These are phyloP conservation scores for Marvania coccoides DNA, from an alignment of 139 green algal species.

Conservation along the genomic window DNA sequence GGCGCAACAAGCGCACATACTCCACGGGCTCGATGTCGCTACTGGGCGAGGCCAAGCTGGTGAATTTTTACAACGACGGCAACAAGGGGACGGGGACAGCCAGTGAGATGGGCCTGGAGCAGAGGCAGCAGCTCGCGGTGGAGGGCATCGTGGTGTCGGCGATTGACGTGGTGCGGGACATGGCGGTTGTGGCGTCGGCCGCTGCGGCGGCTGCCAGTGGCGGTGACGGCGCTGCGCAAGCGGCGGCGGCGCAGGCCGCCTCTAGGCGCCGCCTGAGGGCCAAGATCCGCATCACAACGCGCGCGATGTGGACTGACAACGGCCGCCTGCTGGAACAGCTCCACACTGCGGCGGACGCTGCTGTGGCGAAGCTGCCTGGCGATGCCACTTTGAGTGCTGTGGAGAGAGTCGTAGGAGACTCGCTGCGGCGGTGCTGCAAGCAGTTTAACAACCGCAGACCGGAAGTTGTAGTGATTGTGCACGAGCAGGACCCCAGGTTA, in stretches of 20 bases:
- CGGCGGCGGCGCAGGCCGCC: neutral
- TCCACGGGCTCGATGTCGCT: slow-evolving; percentile 52
- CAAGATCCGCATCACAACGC: slow-evolving; percentile 68
- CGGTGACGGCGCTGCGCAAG: neutral
- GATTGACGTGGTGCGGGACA: slow-evolving; percentile 61
- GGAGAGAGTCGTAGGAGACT: slow-evolving; percentile 62
- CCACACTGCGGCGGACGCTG: slow-evolving; percentile 30
- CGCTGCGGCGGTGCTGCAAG: slow-evolving; percentile 43
- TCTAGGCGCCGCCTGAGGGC: slow-evolving; percentile 19
- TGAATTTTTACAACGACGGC: slow-evolving; percentile 92
- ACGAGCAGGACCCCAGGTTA: slow-evolving; percentile 36
- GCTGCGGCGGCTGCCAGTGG: neutral
- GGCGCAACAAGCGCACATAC: slow-evolving; percentile 59
- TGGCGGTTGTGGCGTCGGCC: neutral
- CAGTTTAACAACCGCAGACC: slow-evolving; percentile 75
- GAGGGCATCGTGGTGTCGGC: slow-evolving; percentile 87
- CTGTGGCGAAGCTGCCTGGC: slow-evolving; percentile 28
- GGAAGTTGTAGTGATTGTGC: slow-evolving; percentile 80
- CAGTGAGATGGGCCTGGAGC: slow-evolving; percentile 80
- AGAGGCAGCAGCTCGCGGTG: slow-evolving; percentile 71
- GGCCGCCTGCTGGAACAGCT: slow-evolving; percentile 68
- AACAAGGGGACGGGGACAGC: slow-evolving; percentile 70
- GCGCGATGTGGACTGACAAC: slow-evolving; percentile 86
- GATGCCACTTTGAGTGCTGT: slow-evolving; percentile 56
- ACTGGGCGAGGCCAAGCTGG: slow-evolving; percentile 59